Conservation (phyloP, 2,329 filamentous ascomycete genomes). For the Clarireedia homoeocarpa region DNA sequence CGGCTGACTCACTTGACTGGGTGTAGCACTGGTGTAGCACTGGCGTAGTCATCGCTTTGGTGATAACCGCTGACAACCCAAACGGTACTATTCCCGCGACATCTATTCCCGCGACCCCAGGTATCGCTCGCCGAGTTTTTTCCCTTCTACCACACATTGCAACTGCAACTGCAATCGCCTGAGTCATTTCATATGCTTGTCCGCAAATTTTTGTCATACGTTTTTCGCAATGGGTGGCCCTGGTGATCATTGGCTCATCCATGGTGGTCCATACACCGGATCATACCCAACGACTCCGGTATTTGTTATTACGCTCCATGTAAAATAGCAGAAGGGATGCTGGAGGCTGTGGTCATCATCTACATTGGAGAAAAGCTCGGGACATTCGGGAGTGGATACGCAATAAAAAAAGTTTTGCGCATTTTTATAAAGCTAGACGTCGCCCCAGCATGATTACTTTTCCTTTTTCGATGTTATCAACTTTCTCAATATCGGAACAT, state of each 20-base stretch:
- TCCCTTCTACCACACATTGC: neutral
- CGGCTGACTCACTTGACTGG: neutral
- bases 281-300: neutral
- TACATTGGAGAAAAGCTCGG: constrained; percentile 6
- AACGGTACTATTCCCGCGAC: neutral
- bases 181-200: constrained; percentile 8
- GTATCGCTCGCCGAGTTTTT: no score
- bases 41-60: no score
- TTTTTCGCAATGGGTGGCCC: neutral
- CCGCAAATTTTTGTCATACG: constrained; percentile 7
- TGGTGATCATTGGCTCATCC: constrained; percentile 7
- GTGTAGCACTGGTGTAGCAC: neutral
- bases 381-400: constrained; percentile 8
- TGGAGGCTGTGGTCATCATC: neutral
- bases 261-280: neutral
- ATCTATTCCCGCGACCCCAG: neutral
- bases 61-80: neutral
- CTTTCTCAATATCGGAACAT: neutral
- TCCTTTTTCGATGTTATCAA: neutral
- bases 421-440: neutral
- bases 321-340: neutral
- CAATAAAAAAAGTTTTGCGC: neutral
- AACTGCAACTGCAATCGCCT: constrained; percentile 5
- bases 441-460: neutral
- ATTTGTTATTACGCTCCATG: constrained; percentile 2